Conservation (phyloP, 2,329 filamentous ascomycete genomes). For the Cercospora sesami region DNA sequence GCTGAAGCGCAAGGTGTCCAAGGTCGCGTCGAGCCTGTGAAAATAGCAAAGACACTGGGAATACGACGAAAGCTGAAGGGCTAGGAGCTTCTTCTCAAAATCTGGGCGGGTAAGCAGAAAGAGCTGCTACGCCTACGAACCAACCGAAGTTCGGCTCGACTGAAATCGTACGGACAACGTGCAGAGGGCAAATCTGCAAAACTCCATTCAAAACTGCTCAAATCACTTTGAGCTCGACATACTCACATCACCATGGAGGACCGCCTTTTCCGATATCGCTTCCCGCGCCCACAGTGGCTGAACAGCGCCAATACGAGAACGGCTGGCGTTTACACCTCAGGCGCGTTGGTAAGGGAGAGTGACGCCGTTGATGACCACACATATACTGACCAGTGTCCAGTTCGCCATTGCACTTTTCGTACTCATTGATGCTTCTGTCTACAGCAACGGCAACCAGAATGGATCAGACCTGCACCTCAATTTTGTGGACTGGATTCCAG, state of each 20-base stretch:
- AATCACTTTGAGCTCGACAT: neutral
- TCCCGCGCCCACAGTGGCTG: conserved; percentile 66
- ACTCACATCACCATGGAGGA: conserved; percentile 12
- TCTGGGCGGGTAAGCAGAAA: neutral
- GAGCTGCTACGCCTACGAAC: conserved; percentile 3
- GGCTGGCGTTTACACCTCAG: conserved; percentile 65
- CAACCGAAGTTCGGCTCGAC: neutral
- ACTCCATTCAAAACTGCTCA: neutral
- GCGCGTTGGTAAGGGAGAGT: conserved; percentile 58
- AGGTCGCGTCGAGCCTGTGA: neutral
- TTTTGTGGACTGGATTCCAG: conserved; percentile 71
- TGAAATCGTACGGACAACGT: conserved; percentile 4
- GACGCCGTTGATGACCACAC: neutral
- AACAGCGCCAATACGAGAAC: conserved; percentile 65
- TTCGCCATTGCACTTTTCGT: conserved; percentile 71
- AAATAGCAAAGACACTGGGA: conserved; percentile 9
- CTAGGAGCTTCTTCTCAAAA: neutral
- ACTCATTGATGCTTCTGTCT: conserved; percentile 66
- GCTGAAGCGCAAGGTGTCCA: neutral
- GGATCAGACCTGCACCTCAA: conserved; percentile 62
- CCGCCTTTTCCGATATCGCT: conserved; percentile 67
- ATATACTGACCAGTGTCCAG: conserved; percentile 41
- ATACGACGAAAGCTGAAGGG: neutral
- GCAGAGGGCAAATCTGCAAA: conserved; percentile 10
- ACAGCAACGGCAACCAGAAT: conserved; percentile 62